phyloP scores from a whole-genome alignment of 306 rosid genomes.

The Delonix regia region DNA sequence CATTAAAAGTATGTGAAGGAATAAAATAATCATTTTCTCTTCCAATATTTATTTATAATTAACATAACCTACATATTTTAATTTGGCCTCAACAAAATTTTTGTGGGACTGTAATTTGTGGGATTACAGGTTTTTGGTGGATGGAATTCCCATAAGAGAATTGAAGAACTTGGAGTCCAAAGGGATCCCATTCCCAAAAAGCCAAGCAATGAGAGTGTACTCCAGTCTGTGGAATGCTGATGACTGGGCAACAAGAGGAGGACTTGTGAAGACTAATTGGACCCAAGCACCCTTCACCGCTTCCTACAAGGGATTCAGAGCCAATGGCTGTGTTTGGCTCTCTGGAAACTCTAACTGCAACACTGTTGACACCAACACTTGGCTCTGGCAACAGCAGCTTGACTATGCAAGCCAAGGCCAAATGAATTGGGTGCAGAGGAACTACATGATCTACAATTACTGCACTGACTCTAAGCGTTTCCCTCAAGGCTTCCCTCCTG shows the following conservation, averaged over 20 bases:
- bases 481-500: slow-evolving; percentile 66
- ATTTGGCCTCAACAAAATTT: no score
- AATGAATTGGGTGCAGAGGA: slow-evolving; percentile 48
- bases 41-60: no score
- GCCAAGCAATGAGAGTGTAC: slow-evolving; percentile 59
- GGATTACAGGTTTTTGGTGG: slow-evolving; percentile 51
- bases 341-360: neutral
- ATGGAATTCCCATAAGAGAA: slow-evolving; percentile 65
- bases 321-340: slow-evolving; percentile 49
- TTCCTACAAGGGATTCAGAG: slow-evolving; percentile 54
- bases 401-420: slow-evolving; percentile 32
- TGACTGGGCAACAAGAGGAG: slow-evolving; percentile 74
- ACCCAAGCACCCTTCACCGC: slow-evolving; percentile 65
- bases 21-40: no score
- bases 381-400: slow-evolving; percentile 33
- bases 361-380: neutral
- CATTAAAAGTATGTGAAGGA: no score
- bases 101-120: neutral
- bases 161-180: slow-evolving; percentile 62
- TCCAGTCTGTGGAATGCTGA: slow-evolving; percentile 72
- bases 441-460: slow-evolving; percentile 72
- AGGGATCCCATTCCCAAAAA: slow-evolving; percentile 57
- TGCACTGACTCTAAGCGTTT: slow-evolving; percentile 63
- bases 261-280: slow-evolving; percentile 72
- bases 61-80: no score